phyloP scores from a whole-genome alignment of 768 basidiomycete species.

The Ramaria sp. region DNA sequence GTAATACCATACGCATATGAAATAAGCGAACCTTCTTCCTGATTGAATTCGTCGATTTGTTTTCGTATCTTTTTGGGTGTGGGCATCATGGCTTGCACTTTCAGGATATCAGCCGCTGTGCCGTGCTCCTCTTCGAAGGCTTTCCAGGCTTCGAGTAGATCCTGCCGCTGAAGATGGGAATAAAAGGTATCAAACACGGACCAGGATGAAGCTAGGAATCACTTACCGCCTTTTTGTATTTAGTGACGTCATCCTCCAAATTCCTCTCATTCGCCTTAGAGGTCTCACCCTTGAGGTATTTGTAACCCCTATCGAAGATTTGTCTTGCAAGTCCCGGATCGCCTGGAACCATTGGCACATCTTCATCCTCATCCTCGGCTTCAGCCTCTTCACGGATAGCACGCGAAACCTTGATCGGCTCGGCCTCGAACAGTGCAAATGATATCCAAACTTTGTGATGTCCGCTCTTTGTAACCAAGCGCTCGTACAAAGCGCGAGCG shows the following conservation, averaged over 20 bases:
- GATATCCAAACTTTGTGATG: constrained; percentile 98
- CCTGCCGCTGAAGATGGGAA: constrained; percentile 55
- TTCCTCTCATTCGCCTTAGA: constrained; percentile 4
- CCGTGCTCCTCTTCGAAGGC: constrained; percentile 81
- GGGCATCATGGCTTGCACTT: constrained; percentile 91
- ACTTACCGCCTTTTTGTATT: constrained; percentile 80
- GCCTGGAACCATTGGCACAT: constrained; percentile 50
- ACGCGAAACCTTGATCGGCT: constrained; percentile 54
- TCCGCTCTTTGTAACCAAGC: constrained; percentile 73
- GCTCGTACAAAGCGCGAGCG: constrained; percentile 80
- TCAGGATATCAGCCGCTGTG: constrained; percentile 55
- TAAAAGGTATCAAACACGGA: not conserved
- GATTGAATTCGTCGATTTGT: constrained; percentile 3
- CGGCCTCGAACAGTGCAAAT: constrained; percentile 87
- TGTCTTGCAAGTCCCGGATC: constrained; percentile 58
- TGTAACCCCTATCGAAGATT: constrained; percentile 83
- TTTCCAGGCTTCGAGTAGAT: constrained; percentile 92
- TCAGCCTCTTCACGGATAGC: constrained; percentile 64
- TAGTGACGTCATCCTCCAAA: constrained; percentile 27
- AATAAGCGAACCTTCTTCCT: constrained; percentile 3
- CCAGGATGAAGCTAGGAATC: not conserved
- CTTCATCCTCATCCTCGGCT: constrained; percentile 48
- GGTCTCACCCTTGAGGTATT: constrained; percentile 53
- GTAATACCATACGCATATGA: not conserved
- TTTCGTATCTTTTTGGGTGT: constrained; percentile 6